These are phyloP conservation scores for Penicillium cinerascens DNA, from an alignment of 495 filamentous ascomycete genomes.

Conservation along the genomic window DNA sequence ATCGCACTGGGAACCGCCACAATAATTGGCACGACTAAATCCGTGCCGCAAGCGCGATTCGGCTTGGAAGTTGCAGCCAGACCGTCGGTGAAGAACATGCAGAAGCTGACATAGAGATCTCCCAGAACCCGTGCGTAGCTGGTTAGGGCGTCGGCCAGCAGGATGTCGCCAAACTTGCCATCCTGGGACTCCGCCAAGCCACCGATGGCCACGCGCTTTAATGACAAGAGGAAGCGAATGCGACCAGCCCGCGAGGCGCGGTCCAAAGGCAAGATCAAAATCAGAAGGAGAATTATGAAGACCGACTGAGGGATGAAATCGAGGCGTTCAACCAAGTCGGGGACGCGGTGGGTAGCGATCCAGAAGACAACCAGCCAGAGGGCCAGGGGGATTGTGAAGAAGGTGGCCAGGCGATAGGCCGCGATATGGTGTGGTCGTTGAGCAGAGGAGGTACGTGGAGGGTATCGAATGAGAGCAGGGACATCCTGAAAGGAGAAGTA, in stretches of 20 bases:
- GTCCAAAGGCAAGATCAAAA: constrained; percentile 71
- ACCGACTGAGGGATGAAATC: constrained; percentile 80
- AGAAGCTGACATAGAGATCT: constrained; percentile 82
- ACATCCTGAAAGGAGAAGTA: constrained; percentile 55
- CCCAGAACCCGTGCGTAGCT: constrained; percentile 89
- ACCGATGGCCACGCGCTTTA: constrained; percentile 71
- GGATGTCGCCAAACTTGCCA: constrained; percentile 89
- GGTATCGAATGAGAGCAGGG: constrained; percentile 75
- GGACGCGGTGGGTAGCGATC: constrained; percentile 66
- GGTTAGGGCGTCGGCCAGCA: constrained; percentile 92
- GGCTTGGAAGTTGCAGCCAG: constrained; percentile 74
- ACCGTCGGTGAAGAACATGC: constrained; percentile 76
- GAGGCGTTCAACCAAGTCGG: constrained; percentile 63
- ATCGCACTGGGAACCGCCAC: constrained; percentile 79
- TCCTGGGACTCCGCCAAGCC: constrained; percentile 75
- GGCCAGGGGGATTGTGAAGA: constrained; percentile 65
- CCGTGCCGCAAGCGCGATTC: constrained; percentile 74
- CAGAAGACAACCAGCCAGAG: constrained; percentile 78
- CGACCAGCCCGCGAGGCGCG: constrained; percentile 69
- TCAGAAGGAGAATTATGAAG: constrained; percentile 62
- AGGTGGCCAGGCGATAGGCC: constrained; percentile 74
- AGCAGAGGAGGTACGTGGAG: constrained; percentile 57
- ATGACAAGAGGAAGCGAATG: constrained; percentile 63
- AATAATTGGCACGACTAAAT: constrained; percentile 71
- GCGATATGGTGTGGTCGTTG: constrained; percentile 72